phyloP scores from a whole-genome alignment of 2,329 filamentous ascomycete genomes.

The Diplodia sapinea region DNA sequence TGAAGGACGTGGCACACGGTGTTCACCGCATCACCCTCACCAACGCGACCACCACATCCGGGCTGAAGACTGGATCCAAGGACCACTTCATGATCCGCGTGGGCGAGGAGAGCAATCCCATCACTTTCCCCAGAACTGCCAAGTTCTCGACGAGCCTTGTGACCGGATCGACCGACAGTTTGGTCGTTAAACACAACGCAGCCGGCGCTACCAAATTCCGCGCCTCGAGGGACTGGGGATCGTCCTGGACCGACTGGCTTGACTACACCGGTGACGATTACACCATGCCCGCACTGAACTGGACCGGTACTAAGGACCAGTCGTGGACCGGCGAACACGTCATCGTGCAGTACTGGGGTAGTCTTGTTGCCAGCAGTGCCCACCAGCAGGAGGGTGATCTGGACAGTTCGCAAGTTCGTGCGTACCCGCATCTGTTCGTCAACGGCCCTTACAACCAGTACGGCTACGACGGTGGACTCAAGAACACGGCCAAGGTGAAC shows the following conservation, averaged over 20 bases:
- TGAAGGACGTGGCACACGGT: constrained; percentile 65
- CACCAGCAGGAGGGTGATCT: constrained; percentile 67
- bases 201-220: constrained; percentile 67
- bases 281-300: constrained; percentile 56
- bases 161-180: constrained; percentile 45
- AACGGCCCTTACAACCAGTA: constrained; percentile 69
- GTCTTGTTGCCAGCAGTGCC: constrained; percentile 63
- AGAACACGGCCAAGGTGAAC: constrained; percentile 59
- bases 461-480: constrained; percentile 66
- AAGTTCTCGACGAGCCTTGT: constrained; percentile 66
- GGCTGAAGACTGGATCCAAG: constrained; percentile 52
- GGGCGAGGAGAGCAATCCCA: constrained; percentile 63
- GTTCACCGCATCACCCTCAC: constrained; percentile 64
- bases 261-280: constrained; percentile 60
- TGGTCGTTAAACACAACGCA: constrained; percentile 64
- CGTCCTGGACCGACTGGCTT: constrained; percentile 64
- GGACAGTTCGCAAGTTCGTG: constrained; percentile 40
- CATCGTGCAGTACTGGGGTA: constrained; percentile 68
- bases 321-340: constrained; percentile 67
- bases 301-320: constrained; percentile 65
- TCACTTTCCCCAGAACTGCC: constrained; percentile 61
- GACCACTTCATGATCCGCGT: constrained; percentile 68
- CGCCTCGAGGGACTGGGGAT: constrained; percentile 67
- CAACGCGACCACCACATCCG: constrained; percentile 54
- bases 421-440: constrained; percentile 63